Evolutionary conservation across 768 basidiomycete species (phyloP), one percentile per base, ranked within the genome.

Genomic region (Amanita thiersii): DNA sequence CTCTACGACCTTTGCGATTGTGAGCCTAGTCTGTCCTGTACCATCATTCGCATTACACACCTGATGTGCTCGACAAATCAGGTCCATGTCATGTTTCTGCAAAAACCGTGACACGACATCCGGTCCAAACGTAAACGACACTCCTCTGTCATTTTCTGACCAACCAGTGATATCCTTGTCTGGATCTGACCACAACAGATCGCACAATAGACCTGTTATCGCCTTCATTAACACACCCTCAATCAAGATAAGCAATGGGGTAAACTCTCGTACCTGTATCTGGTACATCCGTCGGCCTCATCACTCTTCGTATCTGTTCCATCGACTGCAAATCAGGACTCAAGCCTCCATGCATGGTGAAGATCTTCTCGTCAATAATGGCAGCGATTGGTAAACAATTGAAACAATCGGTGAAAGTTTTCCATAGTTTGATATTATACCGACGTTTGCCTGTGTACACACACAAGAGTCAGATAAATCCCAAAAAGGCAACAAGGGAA

Each of bases 391-490:
- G 94, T 51, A 97, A 71, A 62, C 94, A 98, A 70, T 99, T 99
- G 77, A 99, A 99, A 69, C 94, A 97, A 62, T 99, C 94, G 46
- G 94, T 99, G 65, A 99, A 99, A 25, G 94, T 99, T 76, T 99
- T 99, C 94, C 94, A 99, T 59, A 97, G 75, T 66, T 99, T 99
- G 77, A 99, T 99, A 73, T 98, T 99, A 77, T 97, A 98, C 59
- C 94, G 82, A 61, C 94, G 90, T 74, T 99, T 99, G 77, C 94
- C 94, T 98, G 59, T 5, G 7, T 24, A 11, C n/a, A n/a, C n/a
- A n/a, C n/a, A n/a, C n/a, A n/a, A n/a, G n/a, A n/a, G n/a, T n/a
- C 28, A 40, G 21, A 14, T 36, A 40, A 36, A 47, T 35, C 20
- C n/a, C 29, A 39, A 7, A 39, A 26, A 19, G 37, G 24, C 17